phyloP scores from a whole-genome alignment of 257 asterid species.

The Verbena officinalis region DNA sequence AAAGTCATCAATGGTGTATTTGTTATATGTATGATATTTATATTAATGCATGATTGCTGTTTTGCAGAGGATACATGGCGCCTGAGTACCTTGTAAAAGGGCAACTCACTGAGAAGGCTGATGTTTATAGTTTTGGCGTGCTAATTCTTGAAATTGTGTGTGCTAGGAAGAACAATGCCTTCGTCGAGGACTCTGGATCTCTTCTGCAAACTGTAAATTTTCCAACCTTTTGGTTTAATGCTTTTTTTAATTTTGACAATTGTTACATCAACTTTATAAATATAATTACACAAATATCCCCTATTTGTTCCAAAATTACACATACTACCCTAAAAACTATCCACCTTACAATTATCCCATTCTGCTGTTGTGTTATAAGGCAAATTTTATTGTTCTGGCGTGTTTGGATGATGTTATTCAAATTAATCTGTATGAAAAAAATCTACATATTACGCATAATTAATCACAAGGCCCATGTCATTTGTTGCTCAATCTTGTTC shows the following conservation, averaged over 20 bases:
- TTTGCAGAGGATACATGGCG: constrained; percentile 92
- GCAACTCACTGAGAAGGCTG: constrained; percentile 96
- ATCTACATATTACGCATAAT: too few relatives aligned
- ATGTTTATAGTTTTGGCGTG: constrained; percentile 83
- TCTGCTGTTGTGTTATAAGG: too few relatives aligned
- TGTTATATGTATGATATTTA: neutral
- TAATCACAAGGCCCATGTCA: too few relatives aligned
- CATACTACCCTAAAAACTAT: too few relatives aligned
- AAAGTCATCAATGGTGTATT: too few relatives aligned
- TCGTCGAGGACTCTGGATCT: constrained; percentile 62
- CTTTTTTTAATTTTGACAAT: too few relatives aligned
- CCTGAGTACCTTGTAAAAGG: constrained; percentile 94
- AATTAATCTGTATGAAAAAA: too few relatives aligned
- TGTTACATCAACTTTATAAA: neutral
- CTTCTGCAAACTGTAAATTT: constrained; percentile 77
- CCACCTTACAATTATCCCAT: too few relatives aligned
- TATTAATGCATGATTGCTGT: neutral
- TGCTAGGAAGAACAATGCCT: constrained; percentile 76
- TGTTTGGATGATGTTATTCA: too few relatives aligned
- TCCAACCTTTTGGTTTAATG: neutral
- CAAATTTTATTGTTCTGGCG: too few relatives aligned
- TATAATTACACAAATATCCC: too few relatives aligned
- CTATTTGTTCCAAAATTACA: too few relatives aligned
- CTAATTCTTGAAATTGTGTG: constrained; percentile 82
- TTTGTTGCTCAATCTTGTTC: constrained; percentile 2